Evolutionary conservation across 2,329 filamentous ascomycete species (phyloP), one percentile per base, ranked within the genome.

Genomic region (Tricladium varicosporioides): DNA sequence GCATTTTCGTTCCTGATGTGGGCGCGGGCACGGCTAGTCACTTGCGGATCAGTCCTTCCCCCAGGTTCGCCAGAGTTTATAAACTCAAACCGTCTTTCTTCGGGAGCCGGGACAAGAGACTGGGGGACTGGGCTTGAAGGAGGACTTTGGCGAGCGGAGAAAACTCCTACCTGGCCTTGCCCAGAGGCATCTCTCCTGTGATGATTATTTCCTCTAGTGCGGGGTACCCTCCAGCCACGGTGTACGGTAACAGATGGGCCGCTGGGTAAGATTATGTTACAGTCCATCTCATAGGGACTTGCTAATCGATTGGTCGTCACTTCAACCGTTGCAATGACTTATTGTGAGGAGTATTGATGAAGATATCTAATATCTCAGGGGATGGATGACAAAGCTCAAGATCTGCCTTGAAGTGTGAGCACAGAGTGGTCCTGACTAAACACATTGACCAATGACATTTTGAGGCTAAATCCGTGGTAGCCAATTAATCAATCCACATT

Each of bases 1-100:
- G 61, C 27, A 32, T 52, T 57, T 5, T 62, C 62, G 15, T 61
- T 62, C 49, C 61, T 60, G 27, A 63, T 58, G 59, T 65, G 63
- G 10, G 19, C 60, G 7, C 62, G 49, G 7, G 63, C 57, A 5
- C 60, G 36, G 51, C 58, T 61, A n/a, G 58, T 45, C 19, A 57
- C 53, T 36, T 57, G 49, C 1, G 47, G 22, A 48, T 64, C 56
- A 15, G 51, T 53, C 16, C 42, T 57, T 22, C 15, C 43, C 2
- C 53, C 51, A 9, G 53, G 54, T 31, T 52, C 50, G 10, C 50
- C 46, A 13, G 54, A 42, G 43, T 63, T 59, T 3, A 65, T 52
- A 16, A 63, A 64, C n/a, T 58, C 60, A 22, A 60, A 62, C 2
- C 53, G 52, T 44, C 50, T 51, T 33, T 44, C 5, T 15, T 32